These are phyloP conservation scores for Aspergillus asperescens DNA, from an alignment of 495 filamentous ascomycete species.

Conservation along the genomic window DNA sequence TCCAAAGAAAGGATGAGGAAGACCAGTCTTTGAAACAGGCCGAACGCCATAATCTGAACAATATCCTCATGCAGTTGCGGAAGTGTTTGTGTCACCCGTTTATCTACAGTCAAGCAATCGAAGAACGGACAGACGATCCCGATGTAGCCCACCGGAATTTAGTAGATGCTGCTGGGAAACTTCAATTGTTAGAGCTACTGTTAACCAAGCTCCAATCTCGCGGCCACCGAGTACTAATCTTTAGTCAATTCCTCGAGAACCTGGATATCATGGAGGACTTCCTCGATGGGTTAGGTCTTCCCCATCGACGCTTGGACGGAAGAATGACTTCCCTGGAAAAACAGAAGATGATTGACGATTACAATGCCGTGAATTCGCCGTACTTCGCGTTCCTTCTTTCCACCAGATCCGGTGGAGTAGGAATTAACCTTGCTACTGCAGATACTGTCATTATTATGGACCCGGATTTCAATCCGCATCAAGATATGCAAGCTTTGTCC, in stretches of 20 bases:
- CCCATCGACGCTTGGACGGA: conserved; percentile 82
- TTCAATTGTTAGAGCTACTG: conserved; percentile 80
- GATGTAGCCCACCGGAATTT: conserved; percentile 66
- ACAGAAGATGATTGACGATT: conserved; percentile 88
- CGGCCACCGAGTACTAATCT: conserved; percentile 91
- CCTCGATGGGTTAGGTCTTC: conserved; percentile 61
- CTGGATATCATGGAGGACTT: conserved; percentile 92
- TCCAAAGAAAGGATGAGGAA: conserved; percentile 51
- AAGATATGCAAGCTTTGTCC: conserved; percentile 92
- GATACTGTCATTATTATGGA: conserved; percentile 99
- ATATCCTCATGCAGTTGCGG: conserved; percentile 91
- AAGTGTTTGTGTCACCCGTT: conserved; percentile 96
- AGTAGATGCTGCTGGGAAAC: conserved; percentile 86
- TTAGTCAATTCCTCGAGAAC: conserved; percentile 91
- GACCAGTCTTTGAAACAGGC: conserved; percentile 46
- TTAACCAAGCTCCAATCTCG: conserved; percentile 81
- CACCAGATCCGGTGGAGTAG: conserved; percentile 90
- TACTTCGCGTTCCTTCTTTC: conserved; percentile 88
- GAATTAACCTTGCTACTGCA: conserved; percentile 94
- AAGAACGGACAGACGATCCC: conserved; percentile 59
- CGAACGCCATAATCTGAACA: conserved; percentile 77
- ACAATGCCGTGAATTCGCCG: conserved; percentile 77
- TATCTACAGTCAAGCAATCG: conserved; percentile 81
- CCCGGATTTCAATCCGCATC: conserved; percentile 97
- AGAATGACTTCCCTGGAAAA: conserved; percentile 72